These are phyloP conservation scores for Fusarium subtropicale DNA, from an alignment of 2,329 filamentous ascomycete genomes.

Conservation along the genomic window DNA sequence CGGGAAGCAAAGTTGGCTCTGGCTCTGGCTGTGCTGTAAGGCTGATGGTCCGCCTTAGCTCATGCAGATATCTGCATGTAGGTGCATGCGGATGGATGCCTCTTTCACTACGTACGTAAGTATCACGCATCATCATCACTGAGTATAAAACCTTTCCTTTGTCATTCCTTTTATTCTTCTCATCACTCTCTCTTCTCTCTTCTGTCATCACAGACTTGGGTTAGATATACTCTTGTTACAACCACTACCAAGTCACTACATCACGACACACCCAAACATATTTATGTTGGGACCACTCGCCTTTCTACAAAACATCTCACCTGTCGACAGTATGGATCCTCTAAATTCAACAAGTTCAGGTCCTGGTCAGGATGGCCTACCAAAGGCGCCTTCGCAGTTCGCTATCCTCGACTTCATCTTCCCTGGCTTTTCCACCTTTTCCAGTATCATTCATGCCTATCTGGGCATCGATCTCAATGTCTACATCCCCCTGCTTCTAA, in stretches of 20 bases:
- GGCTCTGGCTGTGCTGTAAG: conserved; percentile 10
- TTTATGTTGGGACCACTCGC: conserved; percentile 26
- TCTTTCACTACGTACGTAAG: conserved; percentile 4
- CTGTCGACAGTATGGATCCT: conserved; percentile 41
- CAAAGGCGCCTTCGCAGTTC: conserved; percentile 53
- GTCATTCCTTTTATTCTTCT: not conserved
- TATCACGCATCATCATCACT: conserved; percentile 6
- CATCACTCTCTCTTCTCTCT: not conserved
- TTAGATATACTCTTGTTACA: not conserved
- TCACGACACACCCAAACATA: not conserved
- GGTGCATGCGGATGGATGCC: conserved; percentile 8
- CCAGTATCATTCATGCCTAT: conserved; percentile 65
- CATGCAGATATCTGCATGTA: not conserved
- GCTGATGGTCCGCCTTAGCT: conserved; percentile 15
- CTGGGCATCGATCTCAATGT: conserved; percentile 71
- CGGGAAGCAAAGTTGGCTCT: not conserved
- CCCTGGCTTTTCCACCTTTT: conserved; percentile 72
- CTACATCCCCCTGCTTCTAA: conserved; percentile 69
- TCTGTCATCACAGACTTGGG: conserved; percentile 17
- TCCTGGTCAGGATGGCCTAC: conserved; percentile 9
- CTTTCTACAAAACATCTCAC: conserved; percentile 15
- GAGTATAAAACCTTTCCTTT: conserved; percentile 28
- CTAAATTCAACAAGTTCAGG: conserved; percentile 36
- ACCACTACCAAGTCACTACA: not conserved
- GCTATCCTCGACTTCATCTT: conserved; percentile 71